Base-by-base conservation (phyloP, 371 early-diverging fungal genomes). In the Actinomortierella wolfii region DNA sequence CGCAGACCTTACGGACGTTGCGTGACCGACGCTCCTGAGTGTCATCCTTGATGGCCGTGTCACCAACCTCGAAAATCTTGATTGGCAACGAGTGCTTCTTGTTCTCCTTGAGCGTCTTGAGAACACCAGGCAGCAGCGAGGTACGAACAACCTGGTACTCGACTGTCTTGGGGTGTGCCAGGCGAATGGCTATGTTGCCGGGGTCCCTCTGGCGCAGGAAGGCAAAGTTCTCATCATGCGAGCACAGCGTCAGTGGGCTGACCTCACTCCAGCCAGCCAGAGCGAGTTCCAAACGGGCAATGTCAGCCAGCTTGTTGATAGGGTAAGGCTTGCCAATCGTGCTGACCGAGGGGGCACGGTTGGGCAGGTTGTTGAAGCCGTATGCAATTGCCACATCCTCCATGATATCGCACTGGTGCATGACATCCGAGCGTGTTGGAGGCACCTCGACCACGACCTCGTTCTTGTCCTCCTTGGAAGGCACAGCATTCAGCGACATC, bases 321-420 rank as follows among this genome's bases (percentile, higher is more conserved):
- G 95, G 94, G 67, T 93, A 84, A 54, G 98, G 92, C 67, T 87
- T 86, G 53, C 91, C 99, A 49, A 96, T 84, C 3, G 99, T 97
- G 68, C 86, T 89, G 52, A 89, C 87, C 56, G 82, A 82, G 44
- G 96, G 95, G 59, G 92, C 78, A 41, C 86, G 87, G 59, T 90
- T 89, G 15, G 88, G 86, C 68, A 99, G 88, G 63, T 97, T 97
- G 83, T 99, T 98, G 81, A 91, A 99, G 28, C 99, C 99, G 70
- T 95, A 98, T n/a, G 98, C 94, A 59, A 99, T 94, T n/a, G 98
- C 98, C 34, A 98, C 93, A 80, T 99, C 99, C 83, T 99, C 99
- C 88, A 98, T 95, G 53, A 99, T 85, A 83, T 99, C 99, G 78
- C 95, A 95, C 56, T 93, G 91, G 65, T 99, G 99, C 58, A 99